phyloP scores from a whole-genome alignment of 208 protist genomes.

The Leishmania martiniquensis region DNA sequence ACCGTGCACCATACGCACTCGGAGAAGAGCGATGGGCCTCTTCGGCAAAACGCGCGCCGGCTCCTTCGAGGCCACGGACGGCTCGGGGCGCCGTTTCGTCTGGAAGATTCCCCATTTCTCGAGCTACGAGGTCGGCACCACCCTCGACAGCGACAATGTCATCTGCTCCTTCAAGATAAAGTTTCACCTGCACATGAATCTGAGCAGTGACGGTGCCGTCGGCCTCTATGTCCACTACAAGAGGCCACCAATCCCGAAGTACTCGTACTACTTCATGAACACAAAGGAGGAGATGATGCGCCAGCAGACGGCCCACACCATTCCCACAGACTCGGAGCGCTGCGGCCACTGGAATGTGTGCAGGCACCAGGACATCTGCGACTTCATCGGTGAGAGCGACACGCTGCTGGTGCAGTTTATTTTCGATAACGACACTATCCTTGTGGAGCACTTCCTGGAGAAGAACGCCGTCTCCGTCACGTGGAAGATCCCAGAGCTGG shows the following conservation, averaged over 20 bases:
- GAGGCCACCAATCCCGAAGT: constrained; percentile 85
- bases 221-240: constrained; percentile 92
- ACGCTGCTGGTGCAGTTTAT: constrained; percentile 54
- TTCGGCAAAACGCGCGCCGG: constrained; percentile 76
- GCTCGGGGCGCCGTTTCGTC: constrained; percentile 49
- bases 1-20: background rate
- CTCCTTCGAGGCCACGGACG: constrained; percentile 53
- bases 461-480: constrained; percentile 43
- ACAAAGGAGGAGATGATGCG: constrained; percentile 60
- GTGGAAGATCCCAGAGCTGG: constrained; percentile 73
- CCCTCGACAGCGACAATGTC: constrained; percentile 77
- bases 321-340: constrained; percentile 71
- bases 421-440: constrained; percentile 82
- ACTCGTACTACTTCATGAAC: constrained; percentile 89
- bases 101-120: constrained; percentile 81
- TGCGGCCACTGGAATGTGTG: constrained; percentile 91
- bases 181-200: constrained; percentile 88
- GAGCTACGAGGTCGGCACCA: constrained; percentile 29
- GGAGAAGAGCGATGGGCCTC: constrained; percentile 53
- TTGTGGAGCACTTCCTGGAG: constrained; percentile 29
- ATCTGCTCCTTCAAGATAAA: constrained; percentile 62
- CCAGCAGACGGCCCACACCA: constrained; percentile 90
- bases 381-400: constrained; percentile 62
- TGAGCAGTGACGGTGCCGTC: constrained; percentile 55
- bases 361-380: constrained; percentile 48